Base-by-base conservation (phyloP, 768 basidiomycete species). In the Neoboletus brunneissimus region DNA sequence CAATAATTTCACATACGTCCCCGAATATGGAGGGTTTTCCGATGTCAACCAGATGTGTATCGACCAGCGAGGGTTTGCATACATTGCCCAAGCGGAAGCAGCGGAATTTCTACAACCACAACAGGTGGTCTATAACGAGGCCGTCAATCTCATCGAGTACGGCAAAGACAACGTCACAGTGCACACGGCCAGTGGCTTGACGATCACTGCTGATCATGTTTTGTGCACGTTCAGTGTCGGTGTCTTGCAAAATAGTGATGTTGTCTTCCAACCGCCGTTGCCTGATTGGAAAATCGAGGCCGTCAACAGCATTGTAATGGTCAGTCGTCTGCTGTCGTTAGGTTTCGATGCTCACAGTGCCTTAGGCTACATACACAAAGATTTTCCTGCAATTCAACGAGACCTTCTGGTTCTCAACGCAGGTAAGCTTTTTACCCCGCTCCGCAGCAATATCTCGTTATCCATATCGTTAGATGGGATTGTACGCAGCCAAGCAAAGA, bases 201-300 rank as follows among this genome's bases (percentile, higher is more conserved):
- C 41, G 2, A 62, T 87, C 23, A 72, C 67, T 15, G 84, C 78
- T 15, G 80, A 86, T 50, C 83, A 85, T 64, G 84, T 80, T 4
- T 64, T 89, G 29, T 82, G 81, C 58, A 88, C 87, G 0, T 88
- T 88, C 70, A 87, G 86, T 57, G 66, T 86, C 2, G 87, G 87
- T 0, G 87, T 89, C 8, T 72, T 89, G 52, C 87, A 89, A 70
- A 75, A 85, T 54, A 72, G 77, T 31, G 85, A 87, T 56, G 81
- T 88, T 5, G 55, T 50, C 4, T 88, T 86, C 59, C 64, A 77
- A 41, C 87, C 87, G 2, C 23, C 70, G 10, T 65, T 87, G 20
- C 87, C 86, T 29, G 63, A 72, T 68, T 88, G 79, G 75, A 88
- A 87, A 64, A 54, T 73, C n/a, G 86, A 87, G 54, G 86, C 85